Conservation (phyloP, 2,329 filamentous ascomycete species). For the Exophiala sideris region DNA sequence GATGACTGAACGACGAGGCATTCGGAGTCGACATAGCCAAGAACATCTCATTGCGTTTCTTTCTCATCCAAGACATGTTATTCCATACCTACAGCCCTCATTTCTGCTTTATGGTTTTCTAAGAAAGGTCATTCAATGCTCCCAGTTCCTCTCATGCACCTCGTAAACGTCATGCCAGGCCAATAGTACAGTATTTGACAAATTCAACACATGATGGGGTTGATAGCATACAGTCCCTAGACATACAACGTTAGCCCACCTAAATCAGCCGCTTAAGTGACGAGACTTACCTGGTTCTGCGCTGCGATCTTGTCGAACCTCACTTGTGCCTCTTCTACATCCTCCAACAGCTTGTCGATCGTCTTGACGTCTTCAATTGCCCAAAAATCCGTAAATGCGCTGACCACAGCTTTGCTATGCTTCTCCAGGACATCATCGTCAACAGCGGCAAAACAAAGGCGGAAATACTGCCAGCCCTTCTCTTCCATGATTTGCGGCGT, state of each 20-base stretch:
- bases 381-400: slow-evolving; percentile 73
- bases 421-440: slow-evolving; percentile 64
- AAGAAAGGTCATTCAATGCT: not conserved
- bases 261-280: not conserved
- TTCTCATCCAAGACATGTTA: not conserved
- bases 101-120: no score
- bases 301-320: slow-evolving; percentile 3
- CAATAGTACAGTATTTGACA: not conserved
- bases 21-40: not conserved
- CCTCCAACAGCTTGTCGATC: slow-evolving; percentile 59
- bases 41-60: not conserved
- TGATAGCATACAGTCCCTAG: slow-evolving; percentile 14
- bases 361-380: slow-evolving; percentile 63
- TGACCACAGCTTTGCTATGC: slow-evolving; percentile 62
- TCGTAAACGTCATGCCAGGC: no score
- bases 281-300: slow-evolving; percentile 16
- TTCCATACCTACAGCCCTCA: not conserved
- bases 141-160: not conserved
- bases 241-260: not conserved
- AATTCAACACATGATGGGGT: slow-evolving; percentile 17
- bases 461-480: slow-evolving; percentile 67
- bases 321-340: slow-evolving; percentile 32
- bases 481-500: slow-evolving; percentile 56
- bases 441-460: slow-evolving; percentile 83
- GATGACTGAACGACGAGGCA: not conserved